Percentiles rank a stretch among this genome's conserved stretches.
phyloP scores from a whole-genome alignment of 176 grass and related monocot species.

The Juncus inflexus region DNA sequence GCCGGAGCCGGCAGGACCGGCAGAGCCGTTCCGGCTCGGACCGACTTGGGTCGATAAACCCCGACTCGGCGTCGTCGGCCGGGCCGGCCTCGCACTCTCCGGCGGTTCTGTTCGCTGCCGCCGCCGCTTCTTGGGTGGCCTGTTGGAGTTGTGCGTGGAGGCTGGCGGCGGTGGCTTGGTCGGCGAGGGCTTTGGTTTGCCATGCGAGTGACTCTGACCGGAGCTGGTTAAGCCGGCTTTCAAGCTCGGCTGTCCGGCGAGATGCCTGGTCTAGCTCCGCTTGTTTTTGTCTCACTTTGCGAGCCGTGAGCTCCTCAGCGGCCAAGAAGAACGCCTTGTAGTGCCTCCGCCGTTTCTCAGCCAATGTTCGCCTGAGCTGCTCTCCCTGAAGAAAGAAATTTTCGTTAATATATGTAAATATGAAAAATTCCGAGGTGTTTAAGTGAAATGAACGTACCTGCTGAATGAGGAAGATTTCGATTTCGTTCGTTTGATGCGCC shows the following conservation, averaged over 20 bases:
- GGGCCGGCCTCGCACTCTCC: slow-evolving; percentile 14
- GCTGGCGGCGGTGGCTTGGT: slow-evolving; percentile 45
- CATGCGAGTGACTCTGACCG: slow-evolving; percentile 64
- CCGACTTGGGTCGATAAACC: slow-evolving; percentile 49
- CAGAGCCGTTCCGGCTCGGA: slow-evolving; percentile 34
- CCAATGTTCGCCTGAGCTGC: slow-evolving; percentile 51
- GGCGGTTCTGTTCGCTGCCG: slow-evolving; percentile 21
- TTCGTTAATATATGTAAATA: not conserved
- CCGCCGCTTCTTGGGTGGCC: slow-evolving; percentile 33
- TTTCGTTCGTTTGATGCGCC: slow-evolving; percentile 52
- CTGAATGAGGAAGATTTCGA: slow-evolving; percentile 58
- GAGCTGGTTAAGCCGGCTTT: slow-evolving; percentile 51
- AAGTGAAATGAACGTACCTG: slow-evolving; percentile 43
- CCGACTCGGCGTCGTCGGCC: slow-evolving; percentile 35
- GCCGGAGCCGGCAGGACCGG: slow-evolving; percentile 35
- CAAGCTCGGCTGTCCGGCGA: slow-evolving; percentile 45
- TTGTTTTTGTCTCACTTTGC: slow-evolving; percentile 54
- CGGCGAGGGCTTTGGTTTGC: slow-evolving; percentile 65
- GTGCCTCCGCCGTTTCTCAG: slow-evolving; percentile 53
- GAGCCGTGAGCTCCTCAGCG: slow-evolving; percentile 33
- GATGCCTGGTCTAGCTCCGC: slow-evolving; percentile 35
- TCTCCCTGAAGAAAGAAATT: slow-evolving; percentile 38
- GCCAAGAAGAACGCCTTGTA: slow-evolving; percentile 40
- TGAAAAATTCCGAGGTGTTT: not conserved
- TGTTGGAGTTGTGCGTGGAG: slow-evolving; percentile 89